Evolutionary conservation across 306 rosid species (phyloP).

Genomic region (Herpetospermum pedunculosum): DNA sequence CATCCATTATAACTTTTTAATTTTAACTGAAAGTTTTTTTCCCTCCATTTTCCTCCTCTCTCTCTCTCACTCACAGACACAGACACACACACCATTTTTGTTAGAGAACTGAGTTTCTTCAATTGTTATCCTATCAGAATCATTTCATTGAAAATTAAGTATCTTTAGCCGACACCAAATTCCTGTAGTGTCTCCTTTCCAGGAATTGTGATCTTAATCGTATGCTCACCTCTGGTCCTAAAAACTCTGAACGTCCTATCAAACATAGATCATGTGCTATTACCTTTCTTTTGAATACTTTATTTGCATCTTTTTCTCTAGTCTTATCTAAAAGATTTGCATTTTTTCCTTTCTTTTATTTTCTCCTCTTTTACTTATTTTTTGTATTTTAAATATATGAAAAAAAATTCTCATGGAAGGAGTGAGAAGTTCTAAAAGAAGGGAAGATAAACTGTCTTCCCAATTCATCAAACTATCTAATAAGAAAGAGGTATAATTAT

Average conservation of each 20-base stretch:
- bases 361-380: neutral
- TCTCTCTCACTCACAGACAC: no score
- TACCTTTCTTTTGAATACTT: neutral
- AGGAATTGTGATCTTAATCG: neutral
- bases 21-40: neutral
- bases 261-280: neutral
- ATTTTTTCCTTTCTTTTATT: no score
- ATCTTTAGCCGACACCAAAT: neutral
- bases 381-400: neutral
- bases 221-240: neutral
- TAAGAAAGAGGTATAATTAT: neutral
- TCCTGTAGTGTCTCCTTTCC: neutral
- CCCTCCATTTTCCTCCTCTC: neutral
- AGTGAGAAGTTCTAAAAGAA: neutral
- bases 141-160: neutral
- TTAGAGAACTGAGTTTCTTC: neutral
- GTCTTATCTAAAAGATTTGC: no score
- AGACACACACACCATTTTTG: neutral
- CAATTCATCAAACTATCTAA: neutral
- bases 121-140: neutral
- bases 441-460: neutral
- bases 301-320: neutral
- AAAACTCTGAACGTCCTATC: neutral
- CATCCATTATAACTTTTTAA: neutral
- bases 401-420: neutral